Percentiles rank a stretch among this genome's conserved stretches.
Conservation (phyloP, 75 land plant genomes). For the Pseudotsuga menziesii region DNA sequence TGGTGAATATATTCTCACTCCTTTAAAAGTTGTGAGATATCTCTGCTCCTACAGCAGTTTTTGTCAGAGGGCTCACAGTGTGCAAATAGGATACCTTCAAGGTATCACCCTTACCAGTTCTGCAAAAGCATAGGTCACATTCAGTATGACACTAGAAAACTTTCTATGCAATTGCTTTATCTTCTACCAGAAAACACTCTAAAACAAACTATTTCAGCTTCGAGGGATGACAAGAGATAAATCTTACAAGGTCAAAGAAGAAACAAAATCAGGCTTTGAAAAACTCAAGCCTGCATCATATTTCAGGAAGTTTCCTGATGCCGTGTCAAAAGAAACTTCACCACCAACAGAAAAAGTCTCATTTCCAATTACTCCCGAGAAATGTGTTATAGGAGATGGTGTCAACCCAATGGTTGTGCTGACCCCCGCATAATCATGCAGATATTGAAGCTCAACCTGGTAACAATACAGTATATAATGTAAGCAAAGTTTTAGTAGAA, state of each 20-base stretch:
- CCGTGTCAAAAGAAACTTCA: conserved; percentile 58
- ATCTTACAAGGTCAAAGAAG: conserved; percentile 57
- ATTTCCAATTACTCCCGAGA: conserved; percentile 47
- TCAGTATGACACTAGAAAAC: conserved; percentile 9
- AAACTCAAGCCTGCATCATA: conserved; percentile 54
- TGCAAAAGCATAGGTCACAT: conserved; percentile 11
- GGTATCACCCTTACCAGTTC: conserved; percentile 45
- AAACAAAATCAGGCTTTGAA: conserved; percentile 45
- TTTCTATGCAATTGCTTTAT: neutral
- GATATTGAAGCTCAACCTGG: conserved; percentile 66
- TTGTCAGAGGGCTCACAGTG: conserved; percentile 23
- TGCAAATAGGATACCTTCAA: conserved; percentile 47
- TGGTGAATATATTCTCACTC: conserved; percentile 43
- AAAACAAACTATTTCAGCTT: neutral
- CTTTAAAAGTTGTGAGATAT: conserved; percentile 35
- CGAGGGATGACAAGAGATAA: neutral
- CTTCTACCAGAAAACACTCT: neutral
- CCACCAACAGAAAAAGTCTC: conserved; percentile 36
- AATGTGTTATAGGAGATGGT: conserved; percentile 55
- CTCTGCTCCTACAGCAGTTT: conserved; percentile 46
- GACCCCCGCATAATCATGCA: conserved; percentile 64
- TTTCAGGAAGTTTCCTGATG: conserved; percentile 41
- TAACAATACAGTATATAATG: neutral
- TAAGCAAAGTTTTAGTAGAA: too few relatives aligned
- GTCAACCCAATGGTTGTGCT: conserved; percentile 59